These are phyloP conservation scores for Macaranga tanarius DNA, from an alignment of 441 rosid species.

Conservation along the genomic window DNA sequence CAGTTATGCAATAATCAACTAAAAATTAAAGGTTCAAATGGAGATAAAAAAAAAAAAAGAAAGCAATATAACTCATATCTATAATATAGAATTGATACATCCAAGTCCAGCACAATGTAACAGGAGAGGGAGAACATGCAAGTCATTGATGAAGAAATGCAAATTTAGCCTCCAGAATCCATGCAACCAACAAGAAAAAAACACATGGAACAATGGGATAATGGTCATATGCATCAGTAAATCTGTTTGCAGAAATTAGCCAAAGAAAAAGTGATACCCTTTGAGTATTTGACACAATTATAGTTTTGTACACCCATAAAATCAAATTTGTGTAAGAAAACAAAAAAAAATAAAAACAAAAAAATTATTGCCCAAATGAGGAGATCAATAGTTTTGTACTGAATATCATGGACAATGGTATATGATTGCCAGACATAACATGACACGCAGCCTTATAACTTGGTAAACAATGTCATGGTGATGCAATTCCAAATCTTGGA, in stretches of 20 bases:
- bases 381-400: background rate
- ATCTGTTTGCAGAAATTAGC: background rate
- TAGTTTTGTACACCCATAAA: background rate
- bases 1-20: background rate
- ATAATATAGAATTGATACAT: background rate
- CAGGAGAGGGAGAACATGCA: background rate
- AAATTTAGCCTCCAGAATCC: conserved; percentile 1
- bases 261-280: background rate
- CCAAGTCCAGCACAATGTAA: background rate
- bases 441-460: background rate
- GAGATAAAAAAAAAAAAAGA: background rate
- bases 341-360: background rate
- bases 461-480: background rate
- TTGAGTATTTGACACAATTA: background rate
- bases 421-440: no score
- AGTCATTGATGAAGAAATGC: background rate
- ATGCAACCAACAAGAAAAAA: background rate
- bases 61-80: background rate
- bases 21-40: background rate
- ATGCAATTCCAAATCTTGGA: background rate
- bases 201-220: background rate
- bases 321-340: background rate
- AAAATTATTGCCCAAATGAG: background rate
- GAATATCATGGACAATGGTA: background rate
- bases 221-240: background rate